Percentiles rank a stretch among this genome's conserved stretches.
These are phyloP conservation scores for Globisporangium nagaii DNA, from an alignment of 352 stramenopile species.

Conservation along the genomic window DNA sequence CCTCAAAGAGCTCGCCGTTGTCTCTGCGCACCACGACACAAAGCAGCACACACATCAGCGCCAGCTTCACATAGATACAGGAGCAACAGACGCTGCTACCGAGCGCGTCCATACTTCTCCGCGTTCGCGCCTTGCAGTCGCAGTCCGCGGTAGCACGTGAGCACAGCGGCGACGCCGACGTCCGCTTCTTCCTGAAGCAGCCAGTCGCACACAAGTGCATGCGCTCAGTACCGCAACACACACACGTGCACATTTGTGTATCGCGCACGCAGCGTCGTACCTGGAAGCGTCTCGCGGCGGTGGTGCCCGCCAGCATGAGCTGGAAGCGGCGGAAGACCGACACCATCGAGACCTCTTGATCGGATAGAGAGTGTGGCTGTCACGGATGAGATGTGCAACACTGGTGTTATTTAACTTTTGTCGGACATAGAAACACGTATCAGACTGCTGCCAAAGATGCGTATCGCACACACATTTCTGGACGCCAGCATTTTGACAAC, in stretches of 20 bases:
- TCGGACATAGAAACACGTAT: too few species aligned
- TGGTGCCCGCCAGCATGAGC: constrained; percentile 74
- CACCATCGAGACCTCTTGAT: constrained; percentile 48
- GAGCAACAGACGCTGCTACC: neutral
- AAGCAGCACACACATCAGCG: neutral
- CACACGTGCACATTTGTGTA: neutral
- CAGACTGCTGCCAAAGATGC: neutral
- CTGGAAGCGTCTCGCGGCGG: constrained; percentile 77
- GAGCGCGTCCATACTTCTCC: constrained; percentile 28
- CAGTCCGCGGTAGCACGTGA: constrained; percentile 73
- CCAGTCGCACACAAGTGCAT: neutral
- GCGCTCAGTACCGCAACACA: neutral
- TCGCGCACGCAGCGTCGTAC: constrained; percentile 13
- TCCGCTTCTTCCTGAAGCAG: constrained; percentile 68
- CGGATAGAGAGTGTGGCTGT: too few species aligned
- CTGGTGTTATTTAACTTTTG: too few species aligned
- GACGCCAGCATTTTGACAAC: neutral
- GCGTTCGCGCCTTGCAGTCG: constrained; percentile 39
- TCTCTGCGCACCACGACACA: constrained; percentile 26
- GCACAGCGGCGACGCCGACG: constrained; percentile 66
- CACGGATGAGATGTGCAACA: too few species aligned
- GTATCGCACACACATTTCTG: neutral
- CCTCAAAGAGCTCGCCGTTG: constrained; percentile 64
- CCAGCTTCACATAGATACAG: neutral
- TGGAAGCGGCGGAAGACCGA: constrained; percentile 66